Conservation (phyloP, 768 basidiomycete genomes). For the Chlorophyllum brunneum region DNA sequence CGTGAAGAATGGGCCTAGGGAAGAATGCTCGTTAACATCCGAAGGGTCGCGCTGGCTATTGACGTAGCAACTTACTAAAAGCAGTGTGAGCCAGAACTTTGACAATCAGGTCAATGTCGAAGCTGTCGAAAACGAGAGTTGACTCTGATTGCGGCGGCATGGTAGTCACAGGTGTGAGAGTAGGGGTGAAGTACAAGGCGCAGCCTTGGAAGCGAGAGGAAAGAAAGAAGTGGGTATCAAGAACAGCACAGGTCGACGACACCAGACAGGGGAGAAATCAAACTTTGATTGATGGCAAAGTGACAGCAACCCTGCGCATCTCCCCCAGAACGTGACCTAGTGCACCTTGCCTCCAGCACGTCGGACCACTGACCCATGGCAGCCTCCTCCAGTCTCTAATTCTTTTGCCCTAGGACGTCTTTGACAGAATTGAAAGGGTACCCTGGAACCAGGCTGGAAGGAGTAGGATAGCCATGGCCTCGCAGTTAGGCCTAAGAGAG, state of each 20-base stretch:
- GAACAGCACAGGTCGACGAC: no score
- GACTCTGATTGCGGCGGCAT: slow-evolving; percentile 34
- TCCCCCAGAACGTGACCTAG: no score
- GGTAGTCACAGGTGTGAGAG: slow-evolving; percentile 13
- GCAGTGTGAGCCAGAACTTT: slow-evolving; percentile 76
- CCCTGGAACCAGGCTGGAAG: no score
- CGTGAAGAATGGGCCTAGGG: slow-evolving; percentile 78
- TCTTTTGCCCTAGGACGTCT: background rate
- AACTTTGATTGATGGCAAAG: no score
- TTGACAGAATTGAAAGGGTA: background rate
- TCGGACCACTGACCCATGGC: no score
- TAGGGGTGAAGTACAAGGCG: slow-evolving; percentile 21
- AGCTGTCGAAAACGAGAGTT: slow-evolving; percentile 57
- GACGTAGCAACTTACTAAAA: slow-evolving; percentile 55
- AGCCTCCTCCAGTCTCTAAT: no score
- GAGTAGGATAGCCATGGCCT: no score
- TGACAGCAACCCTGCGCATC: no score
- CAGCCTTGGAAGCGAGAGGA: slow-evolving; percentile 20
- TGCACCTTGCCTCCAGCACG: no score
- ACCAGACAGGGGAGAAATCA: no score
- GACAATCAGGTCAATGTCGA: slow-evolving; percentile 75
- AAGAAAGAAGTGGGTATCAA: background rate
- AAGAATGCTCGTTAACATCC: background rate
- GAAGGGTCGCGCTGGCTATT: background rate
- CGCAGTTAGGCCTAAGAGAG: no score